Conservation (phyloP, 202 grass and related monocot genomes). For the Tripidium arundinaceum region DNA sequence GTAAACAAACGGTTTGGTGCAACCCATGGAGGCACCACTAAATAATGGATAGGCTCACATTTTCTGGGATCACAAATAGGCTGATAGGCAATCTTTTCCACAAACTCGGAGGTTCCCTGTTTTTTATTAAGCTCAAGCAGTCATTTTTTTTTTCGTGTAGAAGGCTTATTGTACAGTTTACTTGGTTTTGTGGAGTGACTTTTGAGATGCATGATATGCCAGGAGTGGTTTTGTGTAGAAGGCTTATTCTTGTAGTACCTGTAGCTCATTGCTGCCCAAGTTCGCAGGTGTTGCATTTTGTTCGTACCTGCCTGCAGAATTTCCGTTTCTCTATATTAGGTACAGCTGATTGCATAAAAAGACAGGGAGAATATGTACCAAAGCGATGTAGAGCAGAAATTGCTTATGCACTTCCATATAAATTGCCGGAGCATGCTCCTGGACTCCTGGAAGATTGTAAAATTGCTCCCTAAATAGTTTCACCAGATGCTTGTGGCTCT, state of each 20-base stretch:
- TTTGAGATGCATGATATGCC: conserved; percentile 9
- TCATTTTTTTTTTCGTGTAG: not conserved
- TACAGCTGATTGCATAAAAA: not conserved
- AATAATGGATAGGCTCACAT: conserved; percentile 26
- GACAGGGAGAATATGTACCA: not conserved
- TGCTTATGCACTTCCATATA: not conserved
- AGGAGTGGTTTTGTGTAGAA: too few species aligned
- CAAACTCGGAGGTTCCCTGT: conserved; percentile 4
- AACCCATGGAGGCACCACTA: not conserved
- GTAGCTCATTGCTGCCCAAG: conserved; percentile 12
- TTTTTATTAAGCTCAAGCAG: conserved; percentile 14
- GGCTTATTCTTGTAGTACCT: not conserved
- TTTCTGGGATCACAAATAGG: not conserved
- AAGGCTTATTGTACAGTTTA: conserved; percentile 32
- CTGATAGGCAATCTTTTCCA: not conserved
- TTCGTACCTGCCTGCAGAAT: not conserved
- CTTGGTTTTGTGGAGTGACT: conserved; percentile 10
- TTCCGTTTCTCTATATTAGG: not conserved
- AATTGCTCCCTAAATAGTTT: not conserved
- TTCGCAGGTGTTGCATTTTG: not conserved
- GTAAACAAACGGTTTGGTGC: conserved; percentile 12
- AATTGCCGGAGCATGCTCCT: not conserved
- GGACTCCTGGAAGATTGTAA: not conserved
- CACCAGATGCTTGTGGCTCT: not conserved
- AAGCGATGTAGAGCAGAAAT: not conserved